Base-by-base conservation (phyloP, 805 yeast genomes). In the Tanozyma kutaoensis region DNA sequence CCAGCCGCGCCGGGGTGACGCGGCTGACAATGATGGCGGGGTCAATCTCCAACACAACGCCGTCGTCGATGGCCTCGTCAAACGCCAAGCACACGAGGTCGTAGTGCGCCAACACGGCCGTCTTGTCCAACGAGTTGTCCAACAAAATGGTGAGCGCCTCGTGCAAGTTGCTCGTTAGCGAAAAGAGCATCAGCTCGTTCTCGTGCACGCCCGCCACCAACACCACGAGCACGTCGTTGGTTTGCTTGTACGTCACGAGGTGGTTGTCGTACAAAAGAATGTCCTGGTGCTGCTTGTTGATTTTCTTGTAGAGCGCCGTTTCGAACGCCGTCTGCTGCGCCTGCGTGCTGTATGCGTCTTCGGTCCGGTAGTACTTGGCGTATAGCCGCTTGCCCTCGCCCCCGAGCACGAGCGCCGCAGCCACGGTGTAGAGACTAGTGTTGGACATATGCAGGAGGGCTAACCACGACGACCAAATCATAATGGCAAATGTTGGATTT, bases 41-140 rank as follows among this genome's bases (percentile, higher is more conserved):
- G 44, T 91, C 96, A 15, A 85, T 77, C 51, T 91, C 96, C 39
- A 91, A 65, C 30, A 91, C 73, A 36, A 91, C 72, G 22, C 97
- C 98, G 47, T 86, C 93, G 48, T 91, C 98, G 26, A 91, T 63
- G 8, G 93, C 68, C 55, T 91, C 97, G 51, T 91, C 98, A 24
- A 86, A 69, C 4, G 93, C 81, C 49, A 91, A 66, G 24, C 82
- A 63, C 21, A 85, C 77, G 62, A 81, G 64, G 52, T 91, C 98
- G 48, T 77, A 91, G 48, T 76, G 71, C 37, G 81, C 94, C 42
- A 75, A 68, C 24, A 88, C 58, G 3, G 86, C 69, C 38, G 74
- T 66, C 49, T 75, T 81, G 52, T 91, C 97, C 35, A 86, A 59
- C 10, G 79, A 67, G 38, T 59, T 64, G 39, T 67, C 72, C 34